Percentiles rank a stretch among this genome's conserved stretches.
Evolutionary conservation across 345 rosid species (phyloP).

Genomic region (Salix viminalis): DNA sequence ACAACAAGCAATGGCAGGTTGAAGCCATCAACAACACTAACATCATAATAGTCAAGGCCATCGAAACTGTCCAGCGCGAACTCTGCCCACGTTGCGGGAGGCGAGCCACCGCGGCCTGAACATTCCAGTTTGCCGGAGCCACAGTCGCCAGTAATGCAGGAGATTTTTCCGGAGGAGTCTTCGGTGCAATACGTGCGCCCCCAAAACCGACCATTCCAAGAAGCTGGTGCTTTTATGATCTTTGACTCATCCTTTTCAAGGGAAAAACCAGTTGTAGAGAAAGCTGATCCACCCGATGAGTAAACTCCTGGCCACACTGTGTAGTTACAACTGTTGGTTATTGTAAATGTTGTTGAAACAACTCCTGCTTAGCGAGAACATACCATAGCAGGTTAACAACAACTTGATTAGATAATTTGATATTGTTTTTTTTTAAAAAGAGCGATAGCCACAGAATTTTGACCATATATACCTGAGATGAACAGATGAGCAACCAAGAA

Average conservation of each 20-base stretch:
- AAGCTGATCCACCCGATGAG: slow-evolving; percentile 53
- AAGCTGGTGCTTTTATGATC: slow-evolving; percentile 53
- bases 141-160: slow-evolving; percentile 82
- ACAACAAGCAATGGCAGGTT: slow-evolving; percentile 73
- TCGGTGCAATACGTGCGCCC: slow-evolving; percentile 70
- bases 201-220: slow-evolving; percentile 94
- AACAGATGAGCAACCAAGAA: no score
- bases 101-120: slow-evolving; percentile 50
- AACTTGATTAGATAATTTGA: no score
- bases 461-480: no score
- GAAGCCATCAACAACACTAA: slow-evolving; percentile 90
- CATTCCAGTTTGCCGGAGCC: slow-evolving; percentile 73
- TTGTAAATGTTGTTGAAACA: slow-evolving; percentile 53
- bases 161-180: slow-evolving; percentile 56
- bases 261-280: slow-evolving; percentile 72
- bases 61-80: slow-evolving; percentile 61
- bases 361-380: slow-evolving; percentile 24
- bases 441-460: no score
- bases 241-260: slow-evolving; percentile 61
- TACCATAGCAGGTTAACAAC: no score
- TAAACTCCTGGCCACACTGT: slow-evolving; percentile 84
- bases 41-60: slow-evolving; percentile 69
- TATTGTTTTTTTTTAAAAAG: no score
- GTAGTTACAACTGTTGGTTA: slow-evolving; percentile 65
- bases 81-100: slow-evolving; percentile 79